Base-by-base conservation (phyloP, 1,139 yeast genomes). In the Geotrichum reessii region DNA sequence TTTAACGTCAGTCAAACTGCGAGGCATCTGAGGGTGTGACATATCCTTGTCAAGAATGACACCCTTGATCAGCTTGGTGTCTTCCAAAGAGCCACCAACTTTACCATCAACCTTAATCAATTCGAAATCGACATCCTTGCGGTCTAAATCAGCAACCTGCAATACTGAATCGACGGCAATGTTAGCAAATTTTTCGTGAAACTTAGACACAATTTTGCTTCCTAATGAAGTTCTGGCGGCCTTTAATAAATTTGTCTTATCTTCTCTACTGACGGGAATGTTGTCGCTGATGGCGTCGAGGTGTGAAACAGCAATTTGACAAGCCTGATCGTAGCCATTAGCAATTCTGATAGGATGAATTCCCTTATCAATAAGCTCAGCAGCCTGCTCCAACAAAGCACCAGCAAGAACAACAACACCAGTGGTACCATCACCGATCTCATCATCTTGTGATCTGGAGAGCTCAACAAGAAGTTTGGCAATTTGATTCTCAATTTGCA, bases 361-460 rank as follows among this genome's bases (percentile, higher is more conserved):
- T 58, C 98, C 99, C 76, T 89, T 90, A 69, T 93, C 98, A 66
- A 95, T 90, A 66, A 95, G 81, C 71, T 91, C 98, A 60, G 87
- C 76, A 1, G 99, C 97, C 76, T 93, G 97, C 71, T 93, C 99
- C 62, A 95, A 79, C 65, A 95, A 78, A 1, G 98, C 96, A 66
- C 96, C 89, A 1, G 99, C 98, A 57, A 95, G 78, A 1, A 95
- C 98, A 60, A 93, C 99, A 40, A 95, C 99, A 69, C 99, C 99
- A 3, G 99, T 95, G 48, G 99, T 95, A 70, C 99, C 99, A 72
- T 95, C 99, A 59, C 99, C 99, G 69, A 95, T 91, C 76, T 95
- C 99, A 70, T 93, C 97, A 73, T 95, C 99, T 77, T 95, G 99
- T 25, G 97, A 89, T 73, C 84, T 87, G 42, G 97, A 89, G 66